Percentiles rank a stretch among this genome's conserved stretches.
Evolutionary conservation across 257 asterid genomes (phyloP).

Genomic region (Petunia axillaris): DNA sequence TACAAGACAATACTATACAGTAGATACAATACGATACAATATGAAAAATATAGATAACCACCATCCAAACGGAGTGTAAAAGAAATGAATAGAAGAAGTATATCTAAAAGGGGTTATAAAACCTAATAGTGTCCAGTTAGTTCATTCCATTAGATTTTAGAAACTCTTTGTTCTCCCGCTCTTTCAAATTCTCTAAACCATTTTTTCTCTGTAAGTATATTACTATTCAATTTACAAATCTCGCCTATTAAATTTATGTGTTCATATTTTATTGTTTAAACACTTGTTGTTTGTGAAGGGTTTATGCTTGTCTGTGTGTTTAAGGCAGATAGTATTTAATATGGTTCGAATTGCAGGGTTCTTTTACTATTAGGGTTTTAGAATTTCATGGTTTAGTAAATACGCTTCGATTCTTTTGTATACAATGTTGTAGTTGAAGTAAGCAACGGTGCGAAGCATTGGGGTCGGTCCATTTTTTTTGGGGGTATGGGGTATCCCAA

Average conservation of each 20-base stretch:
- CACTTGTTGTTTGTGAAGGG: neutral
- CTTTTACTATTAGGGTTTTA: neutral
- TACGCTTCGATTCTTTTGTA: too few species aligned
- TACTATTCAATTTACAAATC: neutral
- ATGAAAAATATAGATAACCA: too few species aligned
- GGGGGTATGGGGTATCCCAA: neutral
- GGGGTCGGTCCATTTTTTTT: too few species aligned
- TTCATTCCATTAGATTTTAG: neutral
- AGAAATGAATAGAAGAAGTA: neutral
- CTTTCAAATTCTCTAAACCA: neutral
- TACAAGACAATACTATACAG: too few species aligned
- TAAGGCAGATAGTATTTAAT: neutral
- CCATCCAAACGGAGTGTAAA: too few species aligned
- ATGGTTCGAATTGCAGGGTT: neutral
- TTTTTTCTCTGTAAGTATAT: constrained; percentile 12
- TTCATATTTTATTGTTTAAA: neutral
- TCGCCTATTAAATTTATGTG: neutral
- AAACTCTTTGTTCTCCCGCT: constrained; percentile 20
- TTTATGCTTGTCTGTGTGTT: constrained; percentile 1
- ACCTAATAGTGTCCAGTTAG: neutral
- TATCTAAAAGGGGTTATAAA: neutral
- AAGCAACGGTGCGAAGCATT: too few species aligned
- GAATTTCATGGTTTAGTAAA: neutral
- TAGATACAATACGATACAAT: too few species aligned
- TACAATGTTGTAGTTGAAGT: too few species aligned